These are phyloP conservation scores for Mycosphaerelloides madeirae DNA, from an alignment of 2,329 filamentous ascomycete species.

Conservation along the genomic window DNA sequence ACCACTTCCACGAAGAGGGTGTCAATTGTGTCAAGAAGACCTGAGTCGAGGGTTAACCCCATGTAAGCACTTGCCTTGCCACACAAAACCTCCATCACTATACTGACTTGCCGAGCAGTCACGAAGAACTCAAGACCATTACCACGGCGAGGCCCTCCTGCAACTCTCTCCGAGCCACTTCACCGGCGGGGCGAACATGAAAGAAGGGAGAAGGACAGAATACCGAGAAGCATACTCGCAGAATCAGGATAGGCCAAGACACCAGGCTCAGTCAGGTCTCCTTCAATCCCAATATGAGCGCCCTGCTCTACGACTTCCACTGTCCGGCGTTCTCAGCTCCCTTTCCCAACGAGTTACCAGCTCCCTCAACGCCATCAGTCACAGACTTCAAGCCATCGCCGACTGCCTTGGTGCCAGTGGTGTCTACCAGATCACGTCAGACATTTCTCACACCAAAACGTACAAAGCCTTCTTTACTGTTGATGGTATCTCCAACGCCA, in stretches of 20 bases:
- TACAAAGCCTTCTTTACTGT: conserved; percentile 24
- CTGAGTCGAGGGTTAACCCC: neutral
- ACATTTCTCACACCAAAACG: neutral
- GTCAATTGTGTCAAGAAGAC: conserved; percentile 5
- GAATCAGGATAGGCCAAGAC: too few relatives aligned
- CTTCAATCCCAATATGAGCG: too few relatives aligned
- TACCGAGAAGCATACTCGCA: too few relatives aligned
- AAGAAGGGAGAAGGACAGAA: too few relatives aligned
- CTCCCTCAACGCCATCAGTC: conserved; percentile 44
- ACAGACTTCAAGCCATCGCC: conserved; percentile 41
- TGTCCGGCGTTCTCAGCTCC: conserved; percentile 46
- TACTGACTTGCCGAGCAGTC: too few relatives aligned
- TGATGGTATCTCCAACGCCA: conserved; percentile 43
- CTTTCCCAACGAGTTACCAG: conserved; percentile 38
- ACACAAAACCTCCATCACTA: too few relatives aligned
- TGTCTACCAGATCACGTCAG: conserved; percentile 15
- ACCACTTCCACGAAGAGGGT: conserved; percentile 5
- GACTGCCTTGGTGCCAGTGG: conserved; percentile 42
- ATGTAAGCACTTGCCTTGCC: neutral
- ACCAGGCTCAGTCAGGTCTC: too few relatives aligned
- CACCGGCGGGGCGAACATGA: too few relatives aligned
- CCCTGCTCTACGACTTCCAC: conserved; percentile 34
- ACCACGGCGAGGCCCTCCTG: too few relatives aligned
- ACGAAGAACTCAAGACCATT: too few relatives aligned
- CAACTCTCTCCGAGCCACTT: too few relatives aligned